phyloP scores from a whole-genome alignment of 225 moss, liverwort and hornwort genomes.

The Marchantia polymorpha region DNA sequence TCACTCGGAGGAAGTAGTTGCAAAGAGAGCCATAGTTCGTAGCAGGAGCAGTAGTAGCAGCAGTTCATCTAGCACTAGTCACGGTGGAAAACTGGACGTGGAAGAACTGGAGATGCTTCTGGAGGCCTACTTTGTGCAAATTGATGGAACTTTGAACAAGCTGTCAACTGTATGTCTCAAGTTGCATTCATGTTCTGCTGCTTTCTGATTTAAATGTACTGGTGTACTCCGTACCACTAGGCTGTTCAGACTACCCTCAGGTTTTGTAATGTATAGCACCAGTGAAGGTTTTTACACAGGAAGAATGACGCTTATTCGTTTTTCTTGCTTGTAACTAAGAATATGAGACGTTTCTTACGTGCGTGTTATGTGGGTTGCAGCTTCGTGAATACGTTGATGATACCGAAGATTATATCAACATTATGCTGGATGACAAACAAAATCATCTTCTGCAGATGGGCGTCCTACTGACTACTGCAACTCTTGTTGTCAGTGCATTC shows the following conservation, averaged over 20 bases:
- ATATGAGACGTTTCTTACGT: not conserved
- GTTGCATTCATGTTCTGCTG: not conserved
- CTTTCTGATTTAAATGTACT: too few relatives aligned
- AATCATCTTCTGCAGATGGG: slow-evolving; percentile 98
- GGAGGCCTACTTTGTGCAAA: slow-evolving; percentile 98
- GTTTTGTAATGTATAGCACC: too few relatives aligned
- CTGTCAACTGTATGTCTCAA: slow-evolving; percentile 67
- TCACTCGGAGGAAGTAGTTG: slow-evolving; percentile 39
- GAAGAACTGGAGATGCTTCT: slow-evolving; percentile 98
- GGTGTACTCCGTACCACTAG: too few relatives aligned
- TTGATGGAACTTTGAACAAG: slow-evolving; percentile 97
- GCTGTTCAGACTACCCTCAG: too few relatives aligned
- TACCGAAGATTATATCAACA: slow-evolving; percentile 98
- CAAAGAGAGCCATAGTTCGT: slow-evolving; percentile 42
- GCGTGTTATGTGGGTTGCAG: slow-evolving; percentile 44
- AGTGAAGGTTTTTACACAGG: too few relatives aligned
- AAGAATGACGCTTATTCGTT: too few relatives aligned
- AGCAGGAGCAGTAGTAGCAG: slow-evolving; percentile 61
- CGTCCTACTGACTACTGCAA: slow-evolving; percentile 94
- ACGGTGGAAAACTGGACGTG: slow-evolving; percentile 74
- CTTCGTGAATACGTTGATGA: slow-evolving; percentile 95
- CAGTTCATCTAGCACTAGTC: slow-evolving; percentile 49
- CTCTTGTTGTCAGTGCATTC: slow-evolving; percentile 81
- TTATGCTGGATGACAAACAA: slow-evolving; percentile 99
- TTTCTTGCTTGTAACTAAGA: too few relatives aligned